These are phyloP conservation scores for Hypomyces rosellus DNA, from an alignment of 2,329 filamentous ascomycete species.

Conservation along the genomic window DNA sequence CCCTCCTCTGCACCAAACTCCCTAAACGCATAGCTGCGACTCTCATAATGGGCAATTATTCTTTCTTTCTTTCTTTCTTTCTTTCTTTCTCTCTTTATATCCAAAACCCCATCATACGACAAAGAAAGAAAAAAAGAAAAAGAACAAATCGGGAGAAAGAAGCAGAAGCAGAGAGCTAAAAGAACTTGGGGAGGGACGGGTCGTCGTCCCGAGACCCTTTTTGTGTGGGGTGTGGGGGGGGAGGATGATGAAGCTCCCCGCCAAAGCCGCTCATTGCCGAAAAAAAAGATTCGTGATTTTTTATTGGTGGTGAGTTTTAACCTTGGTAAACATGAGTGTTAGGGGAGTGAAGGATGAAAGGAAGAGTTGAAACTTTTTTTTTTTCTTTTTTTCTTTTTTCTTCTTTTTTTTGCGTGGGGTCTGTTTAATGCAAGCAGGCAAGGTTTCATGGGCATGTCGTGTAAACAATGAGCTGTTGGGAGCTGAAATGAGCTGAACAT, in stretches of 20 bases:
- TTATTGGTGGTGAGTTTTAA: neutral
- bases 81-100: too few relatives aligned
- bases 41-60: constrained; percentile 15
- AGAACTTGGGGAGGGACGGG: constrained; percentile 1
- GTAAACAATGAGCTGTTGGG: neutral
- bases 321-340: neutral
- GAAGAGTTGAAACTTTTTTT: too few relatives aligned
- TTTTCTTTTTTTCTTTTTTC: too few relatives aligned
- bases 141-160: neutral
- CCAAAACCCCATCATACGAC: neutral
- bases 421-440: neutral
- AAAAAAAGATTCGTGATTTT: constrained; percentile 23
- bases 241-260: constrained; percentile 6
- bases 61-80: too few relatives aligned
- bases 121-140: neutral
- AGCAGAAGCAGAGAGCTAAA: neutral
- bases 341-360: too few relatives aligned
- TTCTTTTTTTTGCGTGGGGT: too few relatives aligned
- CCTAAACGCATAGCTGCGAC: constrained; percentile 17
- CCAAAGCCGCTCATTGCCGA: constrained; percentile 32
- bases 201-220: constrained; percentile 6
- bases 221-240: constrained; percentile 15
- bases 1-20: constrained; percentile 34
- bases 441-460: neutral
- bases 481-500: neutral